Percentiles rank a stretch among this genome's conserved stretches.
These are phyloP conservation scores for Aegilops bicornis DNA, from an alignment of 176 grass and related monocot genomes.

Conservation along the genomic window DNA sequence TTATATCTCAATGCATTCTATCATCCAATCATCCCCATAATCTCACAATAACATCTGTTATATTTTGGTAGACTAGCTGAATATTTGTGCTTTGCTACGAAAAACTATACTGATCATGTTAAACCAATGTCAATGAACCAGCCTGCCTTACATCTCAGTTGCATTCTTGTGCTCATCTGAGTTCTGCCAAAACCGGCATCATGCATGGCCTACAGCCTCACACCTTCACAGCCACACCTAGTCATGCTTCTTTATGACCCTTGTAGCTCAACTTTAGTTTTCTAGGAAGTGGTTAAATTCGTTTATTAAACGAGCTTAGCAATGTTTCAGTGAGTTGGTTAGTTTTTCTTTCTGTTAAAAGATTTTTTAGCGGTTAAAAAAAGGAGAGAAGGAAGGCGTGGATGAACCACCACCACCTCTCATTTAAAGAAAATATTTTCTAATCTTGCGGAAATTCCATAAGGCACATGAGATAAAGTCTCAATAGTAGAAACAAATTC, in stretches of 20 bases:
- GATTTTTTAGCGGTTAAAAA: not conserved
- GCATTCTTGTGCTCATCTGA: not conserved
- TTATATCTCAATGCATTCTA: too few species aligned
- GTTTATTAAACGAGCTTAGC: not conserved
- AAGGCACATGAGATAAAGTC: not conserved
- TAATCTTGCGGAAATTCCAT: not conserved
- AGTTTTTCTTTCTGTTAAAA: not conserved
- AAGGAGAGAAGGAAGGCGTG: not conserved
- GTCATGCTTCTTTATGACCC: not conserved
- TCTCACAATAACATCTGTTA: conserved; percentile 9
- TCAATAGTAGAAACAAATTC: not conserved
- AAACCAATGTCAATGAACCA: not conserved
- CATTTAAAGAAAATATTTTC: not conserved
- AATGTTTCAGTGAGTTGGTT: not conserved
- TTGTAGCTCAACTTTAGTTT: not conserved
- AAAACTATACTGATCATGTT: not conserved
- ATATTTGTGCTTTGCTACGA: not conserved
- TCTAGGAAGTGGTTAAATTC: conserved; percentile 3
- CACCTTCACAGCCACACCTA: not conserved
- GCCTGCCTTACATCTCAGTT: conserved; percentile 7
- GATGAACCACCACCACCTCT: not conserved
- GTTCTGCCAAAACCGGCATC: not conserved
- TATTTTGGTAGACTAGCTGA: conserved; percentile 11
- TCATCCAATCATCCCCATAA: not conserved
- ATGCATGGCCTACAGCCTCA: not conserved